Conservation (phyloP, 2,329 filamentous ascomycete species). For the Penicillium paneum region DNA sequence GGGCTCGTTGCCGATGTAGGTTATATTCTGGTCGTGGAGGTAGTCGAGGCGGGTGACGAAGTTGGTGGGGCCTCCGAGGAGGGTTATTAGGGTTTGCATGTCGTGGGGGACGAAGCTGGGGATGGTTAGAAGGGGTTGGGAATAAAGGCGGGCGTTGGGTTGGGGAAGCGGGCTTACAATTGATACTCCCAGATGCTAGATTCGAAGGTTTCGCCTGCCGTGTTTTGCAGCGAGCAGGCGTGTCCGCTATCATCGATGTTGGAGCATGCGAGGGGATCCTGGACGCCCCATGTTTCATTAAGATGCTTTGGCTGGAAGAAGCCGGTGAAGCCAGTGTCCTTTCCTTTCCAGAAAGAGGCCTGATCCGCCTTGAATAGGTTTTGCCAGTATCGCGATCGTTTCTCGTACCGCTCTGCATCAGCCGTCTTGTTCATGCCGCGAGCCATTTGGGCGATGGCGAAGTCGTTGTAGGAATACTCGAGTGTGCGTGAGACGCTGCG, state of each 20-base stretch:
- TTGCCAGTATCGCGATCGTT: slow-evolving; percentile 62
- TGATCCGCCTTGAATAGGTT: slow-evolving; percentile 65
- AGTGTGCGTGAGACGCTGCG: slow-evolving; percentile 68
- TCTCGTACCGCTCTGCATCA: slow-evolving; percentile 59
- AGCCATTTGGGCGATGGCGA: slow-evolving; percentile 62
- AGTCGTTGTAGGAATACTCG: slow-evolving; percentile 76
- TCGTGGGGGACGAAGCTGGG: slow-evolving; percentile 52
- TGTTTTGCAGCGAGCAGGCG: slow-evolving; percentile 34
- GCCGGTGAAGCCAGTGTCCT: slow-evolving; percentile 64
- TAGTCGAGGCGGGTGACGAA: slow-evolving; percentile 62
- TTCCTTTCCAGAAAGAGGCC: slow-evolving; percentile 54
- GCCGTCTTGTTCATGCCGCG: slow-evolving; percentile 52
- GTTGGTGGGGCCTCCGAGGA: slow-evolving; percentile 56
- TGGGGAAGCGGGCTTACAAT: slow-evolving; percentile 47
- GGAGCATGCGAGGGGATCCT: slow-evolving; percentile 56
- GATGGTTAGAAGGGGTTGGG: slow-evolving; percentile 26
- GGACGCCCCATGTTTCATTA: slow-evolving; percentile 67
- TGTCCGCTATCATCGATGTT: slow-evolving; percentile 52
- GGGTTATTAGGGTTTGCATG: slow-evolving; percentile 53
- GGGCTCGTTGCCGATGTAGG: slow-evolving; percentile 65
- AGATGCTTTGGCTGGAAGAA: slow-evolving; percentile 69
- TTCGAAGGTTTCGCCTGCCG: slow-evolving; percentile 33
- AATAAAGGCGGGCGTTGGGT: slow-evolving; percentile 23
- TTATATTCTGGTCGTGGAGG: slow-evolving; percentile 60
- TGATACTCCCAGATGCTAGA: slow-evolving; percentile 39